These are phyloP conservation scores for Podila epigama DNA, from an alignment of 192 early-diverging fungal species.

Conservation along the genomic window DNA sequence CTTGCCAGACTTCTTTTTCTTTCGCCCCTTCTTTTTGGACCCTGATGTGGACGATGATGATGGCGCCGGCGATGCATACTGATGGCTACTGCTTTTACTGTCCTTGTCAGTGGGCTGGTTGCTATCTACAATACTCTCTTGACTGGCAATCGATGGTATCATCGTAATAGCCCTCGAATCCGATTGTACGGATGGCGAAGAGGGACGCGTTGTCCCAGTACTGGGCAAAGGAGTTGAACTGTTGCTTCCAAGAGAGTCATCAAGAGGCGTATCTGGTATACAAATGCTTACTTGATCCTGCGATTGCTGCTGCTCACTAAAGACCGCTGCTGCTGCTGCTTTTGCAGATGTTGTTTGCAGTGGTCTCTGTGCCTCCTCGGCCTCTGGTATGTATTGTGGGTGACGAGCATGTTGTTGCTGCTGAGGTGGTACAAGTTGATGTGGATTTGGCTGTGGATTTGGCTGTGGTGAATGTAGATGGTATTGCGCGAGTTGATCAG, in stretches of 20 bases:
- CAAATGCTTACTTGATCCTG: no score
- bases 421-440: neutral
- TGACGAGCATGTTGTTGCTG: neutral
- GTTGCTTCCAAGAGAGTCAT: neutral
- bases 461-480: neutral
- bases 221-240: neutral
- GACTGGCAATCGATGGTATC: neutral
- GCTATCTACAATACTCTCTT: neutral
- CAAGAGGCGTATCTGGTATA: neutral
- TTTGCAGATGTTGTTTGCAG: neutral
- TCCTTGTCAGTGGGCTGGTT: no score
- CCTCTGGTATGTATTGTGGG: neutral
- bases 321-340: neutral
- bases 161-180: neutral
- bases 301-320: no score
- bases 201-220: neutral
- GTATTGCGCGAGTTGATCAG: neutral
- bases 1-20: conserved; percentile 9
- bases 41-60: neutral
- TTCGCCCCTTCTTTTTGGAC: conserved; percentile 16
- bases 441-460: neutral
- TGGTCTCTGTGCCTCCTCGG: neutral
- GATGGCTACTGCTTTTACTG: no score
- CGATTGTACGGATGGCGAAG: neutral
- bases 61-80: neutral